Base-by-base conservation (phyloP, 192 early-diverging fungal genomes). In the Umbelopsis sp. region DNA sequence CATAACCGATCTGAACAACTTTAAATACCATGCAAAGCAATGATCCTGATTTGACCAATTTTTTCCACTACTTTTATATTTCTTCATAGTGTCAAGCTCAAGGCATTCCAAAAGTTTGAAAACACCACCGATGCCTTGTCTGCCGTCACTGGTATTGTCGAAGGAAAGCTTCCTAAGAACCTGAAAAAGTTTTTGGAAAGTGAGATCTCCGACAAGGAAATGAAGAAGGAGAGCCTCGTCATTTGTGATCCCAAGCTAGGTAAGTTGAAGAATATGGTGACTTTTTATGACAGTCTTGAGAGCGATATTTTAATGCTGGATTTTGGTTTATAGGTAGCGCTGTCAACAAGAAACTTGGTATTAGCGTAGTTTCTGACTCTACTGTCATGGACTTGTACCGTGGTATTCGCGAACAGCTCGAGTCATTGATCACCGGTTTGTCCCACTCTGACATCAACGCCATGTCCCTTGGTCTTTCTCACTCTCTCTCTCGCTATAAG, bases 401-500 rank as follows among this genome's bases (percentile, higher is more conserved):
- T 72, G 97, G 97, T 74, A 98, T 99, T 78, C 95, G 96, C 56
- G 85, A 85, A 79, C 96, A 99, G 84, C 88, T 98, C 79, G 91
- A 94, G 62, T 88, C 92, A 44, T 87, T 99, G 56, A 91, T 99
- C 77, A 86, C 92, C 70, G 94, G 95, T 76, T 79, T 97, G 25
- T 87, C 93, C 38, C 84, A 90, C n/a, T 68, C 89, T n/a, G 96
- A 97, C 74, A 87, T 99, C 88, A 88, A 88, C 44, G 92, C 95
- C 67, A 98, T 99, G 96, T 90, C 94, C 72, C 91, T 99, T 59
- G 97, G 97, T 91, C 91, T 99, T 62, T 97, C 96, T 62, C 97
- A 99, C 91, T 97, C 96, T 43, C 92, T 98, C 52, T 99, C 97
- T 22, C 94, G 97, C 41, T 97, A 97, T 85, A 98, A 98, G 86